Conservation (phyloP, 2,329 filamentous ascomycete species). For the Lizonia empirigonia region DNA sequence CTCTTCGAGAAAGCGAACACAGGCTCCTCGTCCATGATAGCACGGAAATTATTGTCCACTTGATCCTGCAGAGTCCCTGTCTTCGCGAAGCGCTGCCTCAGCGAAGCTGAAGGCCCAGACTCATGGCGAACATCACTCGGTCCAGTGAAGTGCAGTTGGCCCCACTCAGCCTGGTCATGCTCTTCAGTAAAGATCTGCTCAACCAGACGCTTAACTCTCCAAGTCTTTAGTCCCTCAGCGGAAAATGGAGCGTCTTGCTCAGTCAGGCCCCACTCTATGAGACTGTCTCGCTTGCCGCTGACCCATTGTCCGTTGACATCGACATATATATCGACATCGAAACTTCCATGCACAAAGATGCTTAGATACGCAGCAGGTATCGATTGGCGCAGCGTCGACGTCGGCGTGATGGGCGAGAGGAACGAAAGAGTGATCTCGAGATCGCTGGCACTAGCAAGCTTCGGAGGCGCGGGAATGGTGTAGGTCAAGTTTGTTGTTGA, state of each 20-base stretch:
- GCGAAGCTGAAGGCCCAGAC: conserved; percentile 67
- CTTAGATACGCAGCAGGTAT: conserved; percentile 83
- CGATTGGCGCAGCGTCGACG: conserved; percentile 78
- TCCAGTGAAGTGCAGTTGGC: conserved; percentile 76
- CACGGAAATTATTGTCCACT: conserved; percentile 69
- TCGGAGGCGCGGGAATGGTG: conserved; percentile 56
- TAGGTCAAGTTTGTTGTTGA: conserved; percentile 74
- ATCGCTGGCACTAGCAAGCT: conserved; percentile 42
- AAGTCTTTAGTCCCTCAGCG: conserved; percentile 63
- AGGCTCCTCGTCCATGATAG: conserved; percentile 77
- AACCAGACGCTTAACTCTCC: conserved; percentile 64
- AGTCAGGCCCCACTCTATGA: conserved; percentile 71
- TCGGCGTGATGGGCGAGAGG: conserved; percentile 79
- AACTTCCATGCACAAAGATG: conserved; percentile 69
- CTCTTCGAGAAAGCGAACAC: conserved; percentile 72
- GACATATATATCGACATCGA: conserved; percentile 57
- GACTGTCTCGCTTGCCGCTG: conserved; percentile 72
- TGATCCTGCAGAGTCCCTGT: conserved; percentile 69
- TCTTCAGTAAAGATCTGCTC: conserved; percentile 76
- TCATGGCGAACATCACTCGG: conserved; percentile 72
- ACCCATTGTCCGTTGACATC: conserved; percentile 71
- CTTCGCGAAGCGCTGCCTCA: conserved; percentile 72
- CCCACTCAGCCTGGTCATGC: conserved; percentile 81
- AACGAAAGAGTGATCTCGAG: conserved; percentile 67
- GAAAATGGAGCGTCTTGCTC: conserved; percentile 52